Evolutionary conservation across 306 rosid species (phyloP).

Genomic region (Prunus salicina): DNA sequence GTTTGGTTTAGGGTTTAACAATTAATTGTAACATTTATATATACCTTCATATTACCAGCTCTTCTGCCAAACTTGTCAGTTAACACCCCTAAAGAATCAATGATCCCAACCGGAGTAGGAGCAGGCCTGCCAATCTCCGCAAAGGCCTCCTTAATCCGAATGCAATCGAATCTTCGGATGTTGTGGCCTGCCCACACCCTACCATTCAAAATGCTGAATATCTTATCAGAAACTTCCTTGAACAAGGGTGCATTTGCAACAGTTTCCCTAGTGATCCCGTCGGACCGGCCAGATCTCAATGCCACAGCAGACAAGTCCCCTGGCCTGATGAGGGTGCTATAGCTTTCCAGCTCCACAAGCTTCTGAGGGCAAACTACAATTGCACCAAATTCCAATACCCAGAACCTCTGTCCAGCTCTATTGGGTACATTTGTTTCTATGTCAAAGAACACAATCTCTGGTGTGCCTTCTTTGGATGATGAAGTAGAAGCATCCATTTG

Average conservation of each 20-base stretch:
- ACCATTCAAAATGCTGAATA: conserved; percentile 68
- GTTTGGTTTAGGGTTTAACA: no score
- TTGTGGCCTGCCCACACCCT: conserved; percentile 97
- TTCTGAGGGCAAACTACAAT: conserved; percentile 67
- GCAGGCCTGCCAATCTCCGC: conserved; percentile 54
- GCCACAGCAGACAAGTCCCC: conserved; percentile 56
- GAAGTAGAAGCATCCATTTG: conserved; percentile 40
- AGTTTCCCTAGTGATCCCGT: conserved; percentile 71
- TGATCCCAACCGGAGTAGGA: conserved; percentile 63
- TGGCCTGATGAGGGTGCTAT: conserved; percentile 65
- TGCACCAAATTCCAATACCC: conserved; percentile 86
- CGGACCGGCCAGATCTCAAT: conserved; percentile 52
- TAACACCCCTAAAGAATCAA: conserved; percentile 71
- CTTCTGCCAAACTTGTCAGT: conserved; percentile 75
- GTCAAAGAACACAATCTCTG: conserved; percentile 88
- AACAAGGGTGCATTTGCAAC: conserved; percentile 73
- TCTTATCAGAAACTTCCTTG: conserved; percentile 74
- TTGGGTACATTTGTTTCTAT: conserved; percentile 92
- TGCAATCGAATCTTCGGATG: conserved; percentile 78
- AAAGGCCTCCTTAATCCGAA: conserved; percentile 82
- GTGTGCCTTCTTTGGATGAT: conserved; percentile 39
- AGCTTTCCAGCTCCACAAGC: conserved; percentile 78
- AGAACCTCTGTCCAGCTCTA: conserved; percentile 57
- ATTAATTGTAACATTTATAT: background rate
- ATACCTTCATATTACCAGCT: conserved; percentile 99